These are phyloP conservation scores for Fusarium siculi DNA, from an alignment of 2,329 filamentous ascomycete genomes.

Conservation along the genomic window DNA sequence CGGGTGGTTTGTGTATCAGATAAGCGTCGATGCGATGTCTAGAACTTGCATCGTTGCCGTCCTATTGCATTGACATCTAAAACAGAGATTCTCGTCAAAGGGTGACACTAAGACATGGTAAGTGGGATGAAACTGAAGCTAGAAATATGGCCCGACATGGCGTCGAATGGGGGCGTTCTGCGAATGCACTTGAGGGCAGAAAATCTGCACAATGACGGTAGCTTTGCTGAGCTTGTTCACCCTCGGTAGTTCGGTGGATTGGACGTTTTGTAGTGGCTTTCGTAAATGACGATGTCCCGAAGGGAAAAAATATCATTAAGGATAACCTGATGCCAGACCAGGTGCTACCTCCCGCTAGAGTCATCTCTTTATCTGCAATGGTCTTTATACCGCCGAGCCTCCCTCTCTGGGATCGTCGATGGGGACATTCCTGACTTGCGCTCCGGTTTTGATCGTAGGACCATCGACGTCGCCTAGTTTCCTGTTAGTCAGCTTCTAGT, in stretches of 20 bases:
- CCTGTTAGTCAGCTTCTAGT: too few relatives aligned
- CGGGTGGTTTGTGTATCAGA: rapidly evolving
- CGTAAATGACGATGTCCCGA: rapidly evolving
- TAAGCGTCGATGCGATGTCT: background rate
- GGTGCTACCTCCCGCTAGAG: too few relatives aligned
- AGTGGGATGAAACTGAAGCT: rapidly evolving
- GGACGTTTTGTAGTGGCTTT: background rate
- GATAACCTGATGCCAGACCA: too few relatives aligned
- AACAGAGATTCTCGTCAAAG: rapidly evolving
- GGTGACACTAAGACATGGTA: background rate
- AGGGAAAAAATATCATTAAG: background rate
- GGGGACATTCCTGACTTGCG: background rate
- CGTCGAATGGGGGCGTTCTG: background rate
- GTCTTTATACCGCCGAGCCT: background rate
- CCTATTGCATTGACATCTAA: background rate
- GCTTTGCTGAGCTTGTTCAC: background rate
- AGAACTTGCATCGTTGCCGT: background rate
- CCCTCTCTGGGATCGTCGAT: background rate
- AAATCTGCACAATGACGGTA: rapidly evolving
- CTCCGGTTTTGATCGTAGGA: background rate
- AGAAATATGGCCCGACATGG: background rate
- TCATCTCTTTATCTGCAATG: rapidly evolving
- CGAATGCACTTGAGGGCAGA: background rate
- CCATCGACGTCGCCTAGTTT: background rate
- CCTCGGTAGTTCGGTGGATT: rapidly evolving